Conservation (phyloP, 495 filamentous ascomycete genomes). For the Aspergillus nanangensis region DNA sequence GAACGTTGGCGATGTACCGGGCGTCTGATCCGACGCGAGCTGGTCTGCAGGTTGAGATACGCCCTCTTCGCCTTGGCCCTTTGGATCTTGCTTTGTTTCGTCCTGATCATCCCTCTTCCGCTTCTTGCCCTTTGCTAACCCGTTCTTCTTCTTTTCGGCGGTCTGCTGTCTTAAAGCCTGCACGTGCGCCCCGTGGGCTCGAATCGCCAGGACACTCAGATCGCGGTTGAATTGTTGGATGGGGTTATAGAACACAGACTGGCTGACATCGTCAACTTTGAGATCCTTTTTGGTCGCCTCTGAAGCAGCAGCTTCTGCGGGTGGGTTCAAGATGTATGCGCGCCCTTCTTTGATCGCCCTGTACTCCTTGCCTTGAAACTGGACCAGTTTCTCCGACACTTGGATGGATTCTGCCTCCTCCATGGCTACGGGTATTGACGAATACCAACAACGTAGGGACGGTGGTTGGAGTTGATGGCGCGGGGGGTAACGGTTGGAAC, state of each 20-base stretch:
- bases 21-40: slow-evolving; percentile 7
- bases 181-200: slow-evolving; percentile 70
- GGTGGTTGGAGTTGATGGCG: neutral
- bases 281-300: slow-evolving; percentile 37
- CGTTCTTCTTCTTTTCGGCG: slow-evolving; percentile 27
- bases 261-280: slow-evolving; percentile 48
- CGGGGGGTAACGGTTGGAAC: neutral
- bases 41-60: no score
- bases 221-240: slow-evolving; percentile 99
- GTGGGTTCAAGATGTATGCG: slow-evolving; percentile 61
- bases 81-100: slow-evolving; percentile 14
- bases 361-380: slow-evolving; percentile 48
- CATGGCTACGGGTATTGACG: neutral
- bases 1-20: slow-evolving; percentile 39
- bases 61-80: slow-evolving; percentile 11
- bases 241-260: slow-evolving; percentile 96
- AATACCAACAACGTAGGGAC: neutral
- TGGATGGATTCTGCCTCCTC: neutral
- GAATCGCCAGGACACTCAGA: slow-evolving; percentile 86
- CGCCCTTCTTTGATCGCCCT: slow-evolving; percentile 64
- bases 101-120: slow-evolving; percentile 34
- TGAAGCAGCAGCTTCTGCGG: slow-evolving; percentile 40
- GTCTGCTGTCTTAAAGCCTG: slow-evolving; percentile 37
- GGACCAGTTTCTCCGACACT: slow-evolving; percentile 16
- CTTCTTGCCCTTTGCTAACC: slow-evolving; percentile 48